Evolutionary conservation across 2,329 filamentous ascomycete species (phyloP), one percentile per base, ranked within the genome.

Genomic region (Akanthomyces lecanii): DNA sequence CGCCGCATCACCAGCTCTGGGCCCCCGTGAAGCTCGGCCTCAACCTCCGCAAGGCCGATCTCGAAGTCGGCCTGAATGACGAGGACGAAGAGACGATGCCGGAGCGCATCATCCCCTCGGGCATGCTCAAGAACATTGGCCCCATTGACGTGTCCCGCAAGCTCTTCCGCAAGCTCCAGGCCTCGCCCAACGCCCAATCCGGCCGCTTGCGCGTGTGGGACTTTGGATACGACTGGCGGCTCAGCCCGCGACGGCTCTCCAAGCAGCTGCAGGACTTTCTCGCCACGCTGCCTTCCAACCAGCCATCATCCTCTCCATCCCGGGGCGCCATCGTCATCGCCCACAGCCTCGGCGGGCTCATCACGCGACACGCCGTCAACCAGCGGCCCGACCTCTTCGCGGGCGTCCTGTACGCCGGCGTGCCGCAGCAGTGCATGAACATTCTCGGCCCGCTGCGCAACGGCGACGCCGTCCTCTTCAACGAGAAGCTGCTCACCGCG

Each of bases 181-280:
- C 88, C 38, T 90, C 85, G 67, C 86, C 91, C 14, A 96, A 96
- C 69, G 86, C 85, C 1, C 82, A 84, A 59, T 81, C 79, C 4
- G 91, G 91, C 8, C 88, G 84, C 66, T 78, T 97, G 6, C 83
- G 92, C 53, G 84, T 97, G 0, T 92, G 92, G 80, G 89, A 97
- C 69, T 98, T 94, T 71, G 92, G 93, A 21, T 98, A 97, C 70
- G 94, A 98, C 75, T 98, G 94, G 94, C 84, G 94, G 18, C 78
- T 97, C 45, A 95, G 91, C 66, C 94, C 94, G 0, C 84, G 89
- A 70, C 78, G 92, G 0, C 82, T 95, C 0, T 92, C 90, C 3
- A 80, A 81, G 52, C 85, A 85, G 65, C 78, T 98, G n/a, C 85
- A 88, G 42, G 76, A 83, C 21, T 97, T 91, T 69, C 78, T 98